Evolutionary conservation across 1,284 basidiomycete genomes (phyloP).

Genomic region (Rhodotorula mucilaginosa): DNA sequence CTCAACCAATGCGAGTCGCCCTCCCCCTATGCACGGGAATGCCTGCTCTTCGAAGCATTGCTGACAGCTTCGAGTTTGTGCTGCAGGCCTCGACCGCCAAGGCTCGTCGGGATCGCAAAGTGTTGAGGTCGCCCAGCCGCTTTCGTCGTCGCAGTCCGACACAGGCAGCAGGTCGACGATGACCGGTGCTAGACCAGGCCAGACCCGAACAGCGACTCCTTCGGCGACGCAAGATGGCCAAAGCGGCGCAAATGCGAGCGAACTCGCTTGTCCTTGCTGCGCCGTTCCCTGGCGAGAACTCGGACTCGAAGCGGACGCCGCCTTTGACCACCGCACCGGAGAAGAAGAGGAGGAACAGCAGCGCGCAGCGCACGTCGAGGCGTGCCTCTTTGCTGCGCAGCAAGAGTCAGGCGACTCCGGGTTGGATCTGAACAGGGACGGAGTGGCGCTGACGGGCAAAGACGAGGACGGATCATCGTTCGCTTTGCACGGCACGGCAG

Average conservation of each 20-base stretch:
- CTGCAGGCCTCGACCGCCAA: slow-evolving; percentile 20
- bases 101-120: too few species aligned
- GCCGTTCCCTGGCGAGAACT: slow-evolving; percentile 17
- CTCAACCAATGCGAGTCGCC: slow-evolving; percentile 25
- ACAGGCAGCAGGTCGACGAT: neutral
- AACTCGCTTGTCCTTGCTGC: slow-evolving; percentile 18
- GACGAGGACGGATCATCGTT: too few species aligned
- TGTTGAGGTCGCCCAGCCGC: too few species aligned
- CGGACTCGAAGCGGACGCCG: neutral
- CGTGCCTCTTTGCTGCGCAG: neutral
- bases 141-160: too few species aligned
- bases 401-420: neutral
- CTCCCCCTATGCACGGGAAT: neutral
- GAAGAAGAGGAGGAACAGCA: too few species aligned
- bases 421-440: neutral
- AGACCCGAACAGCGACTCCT: neutral
- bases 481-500: neutral
- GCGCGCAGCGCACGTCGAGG: neutral
- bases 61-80: too few species aligned
- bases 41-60: too few species aligned
- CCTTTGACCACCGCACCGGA: neutral
- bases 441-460: too few species aligned
- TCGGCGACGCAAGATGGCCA: neutral
- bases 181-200: neutral
- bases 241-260: neutral